phyloP scores from a whole-genome alignment of 139 green algal species.

The Medakamo hakoo region DNA sequence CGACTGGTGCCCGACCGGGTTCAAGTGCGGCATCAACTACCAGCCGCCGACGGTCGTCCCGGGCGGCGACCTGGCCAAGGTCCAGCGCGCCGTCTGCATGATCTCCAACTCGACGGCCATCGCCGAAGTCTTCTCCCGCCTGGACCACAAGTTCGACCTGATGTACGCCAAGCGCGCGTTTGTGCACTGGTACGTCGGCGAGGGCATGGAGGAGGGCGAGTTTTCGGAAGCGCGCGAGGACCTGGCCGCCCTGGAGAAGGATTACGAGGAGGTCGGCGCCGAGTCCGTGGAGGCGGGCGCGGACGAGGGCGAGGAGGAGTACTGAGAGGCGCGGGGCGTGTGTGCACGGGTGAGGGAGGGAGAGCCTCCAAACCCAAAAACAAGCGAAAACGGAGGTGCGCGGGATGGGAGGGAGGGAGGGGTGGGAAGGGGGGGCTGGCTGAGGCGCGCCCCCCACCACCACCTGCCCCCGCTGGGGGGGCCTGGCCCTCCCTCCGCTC shows the following conservation, averaged over 20 bases:
- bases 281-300: constrained; percentile 62
- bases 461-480: no score
- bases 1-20: constrained; percentile 97
- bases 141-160: constrained; percentile 99
- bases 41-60: constrained; percentile 95
- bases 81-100: constrained; percentile 99
- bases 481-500: no score
- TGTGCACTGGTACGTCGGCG: constrained; percentile 98
- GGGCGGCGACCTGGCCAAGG: constrained; percentile 95
- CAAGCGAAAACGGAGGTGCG: no score
- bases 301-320: constrained; percentile 72
- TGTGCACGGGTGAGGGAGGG: no score
- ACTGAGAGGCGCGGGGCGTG: no score
- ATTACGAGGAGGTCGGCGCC: constrained; percentile 89
- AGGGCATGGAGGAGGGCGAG: constrained; percentile 92
- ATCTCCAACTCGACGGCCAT: constrained; percentile 99
- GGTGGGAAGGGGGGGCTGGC: no score
- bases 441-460: no score
- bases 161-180: constrained; percentile 99
- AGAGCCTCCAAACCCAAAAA: no score
- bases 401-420: no score
- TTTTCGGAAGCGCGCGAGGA: constrained; percentile 84
- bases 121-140: constrained; percentile 90
- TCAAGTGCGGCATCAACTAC: constrained; percentile 99
- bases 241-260: constrained; percentile 94